Evolutionary conservation across 208 protist species (phyloP), one percentile per base, ranked within the genome.

Genomic region (Acanthamoeba culbertsoni): DNA sequence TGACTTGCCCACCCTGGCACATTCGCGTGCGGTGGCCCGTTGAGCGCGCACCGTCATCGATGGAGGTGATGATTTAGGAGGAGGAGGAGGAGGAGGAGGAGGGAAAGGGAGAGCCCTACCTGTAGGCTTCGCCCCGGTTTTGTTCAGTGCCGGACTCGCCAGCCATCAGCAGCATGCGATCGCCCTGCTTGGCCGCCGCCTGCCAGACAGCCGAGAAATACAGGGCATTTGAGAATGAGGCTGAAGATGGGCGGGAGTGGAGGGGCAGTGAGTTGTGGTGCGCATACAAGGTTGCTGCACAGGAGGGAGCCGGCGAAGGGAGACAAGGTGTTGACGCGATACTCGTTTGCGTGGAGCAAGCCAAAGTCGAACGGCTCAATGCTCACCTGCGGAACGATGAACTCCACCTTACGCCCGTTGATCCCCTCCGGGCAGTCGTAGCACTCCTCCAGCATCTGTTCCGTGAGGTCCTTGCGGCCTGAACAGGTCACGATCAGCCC

Each of bases 371-470:
- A 26, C 33, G 48, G 82, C 53, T 90, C 82, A 33, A 90, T 90
- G 59, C 45, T 92, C 1, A 92, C 16, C 28, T 45, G 59, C 28
- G 86, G 86, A 57, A 51, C 59, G 59, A 26, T 62, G 86, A 92
- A 92, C 45, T 92, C 59, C 14, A 92, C 65, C 48, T 48, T 79
- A 23, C 59, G 40, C 20, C 86, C 86, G 62, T 77, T 77, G n/a
- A 92, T 92, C 4, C 43, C 86, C 45, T 79, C 65, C 26, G 55
- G 59, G 45, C 86, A 92, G 45, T 92, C 86, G 62, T 79, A 79
- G 28, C 86, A 92, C 31, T 92, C 45, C 63, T 73, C 63, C 48
- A 92, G 42, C 86, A 92, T 92, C 37, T 92, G 45, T 37, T 71
- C 59, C 23, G 86, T 92, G 26, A 92, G 86, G 31, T 92, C 86